These are phyloP conservation scores for Apiospora sp. DNA, from an alignment of 2,329 filamentous ascomycete species.

Conservation along the genomic window DNA sequence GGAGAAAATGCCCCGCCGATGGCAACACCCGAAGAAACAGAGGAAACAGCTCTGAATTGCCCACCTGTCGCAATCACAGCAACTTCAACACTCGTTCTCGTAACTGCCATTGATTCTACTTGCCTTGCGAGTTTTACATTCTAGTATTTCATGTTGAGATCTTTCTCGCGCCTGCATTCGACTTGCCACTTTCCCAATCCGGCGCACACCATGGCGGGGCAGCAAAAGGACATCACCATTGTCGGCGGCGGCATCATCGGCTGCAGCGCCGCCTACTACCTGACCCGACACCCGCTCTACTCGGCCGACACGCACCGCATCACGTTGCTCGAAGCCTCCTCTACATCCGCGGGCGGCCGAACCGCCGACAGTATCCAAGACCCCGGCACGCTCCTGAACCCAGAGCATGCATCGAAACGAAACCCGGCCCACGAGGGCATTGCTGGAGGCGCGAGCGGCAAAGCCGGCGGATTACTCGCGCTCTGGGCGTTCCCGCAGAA, in stretches of 20 bases:
- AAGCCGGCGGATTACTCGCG: constrained; percentile 78
- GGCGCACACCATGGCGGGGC: constrained; percentile 9
- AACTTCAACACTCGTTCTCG: not conserved
- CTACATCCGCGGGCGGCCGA: constrained; percentile 46
- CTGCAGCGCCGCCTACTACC: constrained; percentile 76
- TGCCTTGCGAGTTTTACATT: not conserved
- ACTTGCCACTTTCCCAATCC: not conserved
- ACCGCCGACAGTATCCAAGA: constrained; percentile 43
- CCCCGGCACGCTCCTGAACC: constrained; percentile 37
- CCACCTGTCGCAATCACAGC: not conserved
- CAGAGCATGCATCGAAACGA: constrained; percentile 36
- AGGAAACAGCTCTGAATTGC: not conserved
- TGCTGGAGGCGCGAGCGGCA: constrained; percentile 78
- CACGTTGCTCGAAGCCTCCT: constrained; percentile 75
- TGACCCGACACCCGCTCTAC: constrained; percentile 75
- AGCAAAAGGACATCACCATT: constrained; percentile 42
- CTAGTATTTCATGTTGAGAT: not conserved
- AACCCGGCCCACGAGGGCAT: constrained; percentile 56
- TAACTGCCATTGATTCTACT: not conserved
- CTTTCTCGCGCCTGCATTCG: not conserved
- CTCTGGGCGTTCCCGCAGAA: constrained; percentile 77
- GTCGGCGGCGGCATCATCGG: constrained; percentile 79
- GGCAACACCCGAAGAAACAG: not conserved
- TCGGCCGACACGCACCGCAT: constrained; percentile 70
- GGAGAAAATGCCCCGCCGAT: constrained; percentile 7